Evolutionary conservation across 176 grass and related monocot species (phyloP), one percentile per base, ranked within the genome.

Genomic region (Saccharum spontaneum): DNA sequence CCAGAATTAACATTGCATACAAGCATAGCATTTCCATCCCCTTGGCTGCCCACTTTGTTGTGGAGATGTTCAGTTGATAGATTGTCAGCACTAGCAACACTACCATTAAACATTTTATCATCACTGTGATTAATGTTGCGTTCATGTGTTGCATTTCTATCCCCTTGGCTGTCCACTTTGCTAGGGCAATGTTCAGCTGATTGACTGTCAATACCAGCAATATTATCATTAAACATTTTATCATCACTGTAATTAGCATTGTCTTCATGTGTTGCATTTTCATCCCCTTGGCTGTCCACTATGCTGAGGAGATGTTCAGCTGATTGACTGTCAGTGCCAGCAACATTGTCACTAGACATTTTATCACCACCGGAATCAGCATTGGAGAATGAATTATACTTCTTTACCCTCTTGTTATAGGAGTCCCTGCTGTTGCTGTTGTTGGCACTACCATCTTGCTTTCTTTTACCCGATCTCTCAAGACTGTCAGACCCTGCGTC

Each of bases 381-480:
- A 46, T 24, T 23, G 8, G 49, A 71, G 13, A 52, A 17, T 40
- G 48, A 45, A 26, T 4, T 40, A 48, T 71, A 39, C 26, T 60
- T 79, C 49, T 28, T 44, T 45, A 18, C 11, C 75, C 18, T 78
- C 63, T 71, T 61, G 36, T 31, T 71, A 71, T 7, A 33, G 17
- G 74, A 59, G 46, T 41, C 34, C 68, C 20, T n/a, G 37, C 1
- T 28, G 16, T 69, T n/a, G 64, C 44, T n/a, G 16, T 66, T 69
- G n/a, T 67, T 41, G 22, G 34, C 80, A 84, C 49, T 67, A 84
- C 37, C 75, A 79, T 79, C 81, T 73, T 88, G 73, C 43, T 79
- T 84, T 65, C 75, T 79, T 76, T 76, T 76, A 87, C 81, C 75
- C 71, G 71, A 88, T 90, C 61, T 84, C 38, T 14, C 49, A 63